These are phyloP conservation scores for Colletotrichum sp. DNA, from an alignment of 2,329 filamentous ascomycete species.

Conservation along the genomic window DNA sequence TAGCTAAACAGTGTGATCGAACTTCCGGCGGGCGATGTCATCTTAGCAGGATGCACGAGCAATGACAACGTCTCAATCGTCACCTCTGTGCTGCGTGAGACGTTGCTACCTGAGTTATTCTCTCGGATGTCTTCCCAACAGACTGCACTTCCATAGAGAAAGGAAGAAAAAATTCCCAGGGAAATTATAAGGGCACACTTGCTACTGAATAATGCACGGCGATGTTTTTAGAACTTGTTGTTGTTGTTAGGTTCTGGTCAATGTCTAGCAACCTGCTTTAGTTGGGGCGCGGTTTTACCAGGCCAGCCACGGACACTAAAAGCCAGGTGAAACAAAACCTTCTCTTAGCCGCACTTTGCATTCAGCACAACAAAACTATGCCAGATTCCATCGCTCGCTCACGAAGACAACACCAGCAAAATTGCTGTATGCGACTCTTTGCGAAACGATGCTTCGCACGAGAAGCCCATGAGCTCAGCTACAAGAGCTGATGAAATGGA, in stretches of 20 bases:
- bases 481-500: background rate
- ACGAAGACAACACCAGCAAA: background rate
- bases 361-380: background rate
- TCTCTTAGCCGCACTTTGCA: background rate
- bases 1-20: too few relatives aligned
- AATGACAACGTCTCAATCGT: too few relatives aligned
- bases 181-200: too few relatives aligned
- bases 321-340: background rate
- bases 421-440: background rate
- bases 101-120: too few relatives aligned
- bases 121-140: too few relatives aligned
- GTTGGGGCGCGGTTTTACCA: background rate
- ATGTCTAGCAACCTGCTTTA: background rate
- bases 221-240: background rate
- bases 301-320: background rate
- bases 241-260: accelerated
- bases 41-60: too few relatives aligned
- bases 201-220: too few relatives aligned
- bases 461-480: background rate
- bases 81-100: too few relatives aligned
- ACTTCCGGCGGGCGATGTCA: too few relatives aligned
- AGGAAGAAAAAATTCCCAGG: too few relatives aligned
- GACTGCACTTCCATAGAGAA: too few relatives aligned
- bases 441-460: background rate
- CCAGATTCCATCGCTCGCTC: background rate